Conservation (phyloP, 1,284 basidiomycete species). For the Termitomyces sp. region DNA sequence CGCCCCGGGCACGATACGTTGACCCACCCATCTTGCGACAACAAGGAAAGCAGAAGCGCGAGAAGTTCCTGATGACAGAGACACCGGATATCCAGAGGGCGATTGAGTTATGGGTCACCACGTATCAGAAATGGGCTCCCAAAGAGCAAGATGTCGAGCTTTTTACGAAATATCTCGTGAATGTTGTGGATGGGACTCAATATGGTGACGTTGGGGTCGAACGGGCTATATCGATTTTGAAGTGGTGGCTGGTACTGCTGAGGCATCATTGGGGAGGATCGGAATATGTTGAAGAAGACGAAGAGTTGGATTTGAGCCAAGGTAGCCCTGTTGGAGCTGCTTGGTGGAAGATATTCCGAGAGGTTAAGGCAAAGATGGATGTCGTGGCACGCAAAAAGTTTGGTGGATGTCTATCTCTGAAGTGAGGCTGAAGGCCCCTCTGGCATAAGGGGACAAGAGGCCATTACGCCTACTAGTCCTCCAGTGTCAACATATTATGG, state of each 20-base stretch:
- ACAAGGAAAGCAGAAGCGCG: conserved; percentile 44
- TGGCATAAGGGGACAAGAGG: not conserved
- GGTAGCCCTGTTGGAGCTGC: conserved; percentile 46
- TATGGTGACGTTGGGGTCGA: conserved; percentile 61
- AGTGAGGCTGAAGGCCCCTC: conserved; percentile 18
- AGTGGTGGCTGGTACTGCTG: conserved; percentile 73
- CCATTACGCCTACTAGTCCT: not conserved
- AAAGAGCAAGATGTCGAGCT: conserved; percentile 65
- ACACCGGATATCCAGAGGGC: conserved; percentile 64
- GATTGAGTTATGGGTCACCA: conserved; percentile 69
- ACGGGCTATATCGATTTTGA: conserved; percentile 62
- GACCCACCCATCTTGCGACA: conserved; percentile 50
- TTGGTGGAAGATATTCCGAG: conserved; percentile 75
- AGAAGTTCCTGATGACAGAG: conserved; percentile 52
- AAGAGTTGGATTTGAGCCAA: conserved; percentile 23
- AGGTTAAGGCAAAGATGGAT: conserved; percentile 61
- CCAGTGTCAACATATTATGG: not conserved
- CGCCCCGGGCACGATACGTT: conserved; percentile 45
- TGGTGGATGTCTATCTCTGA: conserved; percentile 55
- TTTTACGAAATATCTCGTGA: conserved; percentile 65
- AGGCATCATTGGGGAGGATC: conserved; percentile 50
- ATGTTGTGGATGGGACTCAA: conserved; percentile 47
- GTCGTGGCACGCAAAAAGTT: conserved; percentile 53
- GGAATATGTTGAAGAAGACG: conserved; percentile 39
- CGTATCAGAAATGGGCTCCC: conserved; percentile 54